Evolutionary conservation across 768 basidiomycete species (phyloP), one percentile per base, ranked within the genome.

Genomic region (Pulveroboletus sp.): DNA sequence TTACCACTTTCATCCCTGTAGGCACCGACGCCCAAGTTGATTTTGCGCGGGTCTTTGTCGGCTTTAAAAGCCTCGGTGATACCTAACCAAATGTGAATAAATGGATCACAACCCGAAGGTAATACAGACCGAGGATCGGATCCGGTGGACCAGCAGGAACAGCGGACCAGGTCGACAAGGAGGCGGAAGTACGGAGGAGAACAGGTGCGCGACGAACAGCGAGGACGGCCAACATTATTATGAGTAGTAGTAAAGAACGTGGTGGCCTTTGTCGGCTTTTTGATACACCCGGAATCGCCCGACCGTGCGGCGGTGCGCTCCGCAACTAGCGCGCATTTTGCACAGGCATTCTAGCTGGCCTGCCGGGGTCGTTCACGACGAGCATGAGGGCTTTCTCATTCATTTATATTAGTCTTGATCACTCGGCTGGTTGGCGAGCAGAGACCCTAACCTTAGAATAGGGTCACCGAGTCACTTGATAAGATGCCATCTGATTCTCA

Each of bases 41-140:
- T 95, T 71, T 98, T 98, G 57, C 85, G 84, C 16, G 89, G 75
- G 67, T 89, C 84, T 61, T 82, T 85, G 80, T 97, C 93, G 37
- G 92, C 91, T 75, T 94, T 97, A 82, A 94, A 99, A 24, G 93
- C 92, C 65, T 97, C 95, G 24, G 90, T 87, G 41, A 99, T 79
- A 53, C 90, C 88, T 90, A 58, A n/a, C 47, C 37, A 38, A 49
- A 47, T 31, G 48, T 57, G 49, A 58, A 48, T 32, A 29, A 10
- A 41, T 24, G 13, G 12, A 38, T 20, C 21, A 40, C n/a, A 38
- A 40, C 24, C n/a, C 34, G 39, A 51, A 31, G 21, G 50, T 25
- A 1, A 36, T 21, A 66, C 76, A 47, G 45, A 91, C 91, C 93
- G 47, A 95, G 85, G 73, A 95, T 95, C 43, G 93, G 83, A 67